Base-by-base conservation (phyloP, 495 filamentous ascomycete species). In the Darksidea phi region DNA sequence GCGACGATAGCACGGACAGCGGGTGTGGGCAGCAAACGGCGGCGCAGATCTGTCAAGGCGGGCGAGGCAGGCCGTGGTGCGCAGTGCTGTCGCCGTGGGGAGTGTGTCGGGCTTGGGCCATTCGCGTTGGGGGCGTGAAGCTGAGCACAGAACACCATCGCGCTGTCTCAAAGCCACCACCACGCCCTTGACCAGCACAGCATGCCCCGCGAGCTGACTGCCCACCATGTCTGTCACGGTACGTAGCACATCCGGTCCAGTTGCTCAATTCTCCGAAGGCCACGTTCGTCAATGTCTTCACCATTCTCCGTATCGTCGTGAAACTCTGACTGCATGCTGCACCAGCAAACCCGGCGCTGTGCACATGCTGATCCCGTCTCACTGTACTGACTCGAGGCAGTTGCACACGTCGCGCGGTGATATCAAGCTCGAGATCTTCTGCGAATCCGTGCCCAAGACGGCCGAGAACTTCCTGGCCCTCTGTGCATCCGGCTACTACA, bases 391-490 rank as follows among this genome's bases (percentile, higher is more conserved):
- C 38, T 3, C 2, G 15, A 12, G 1, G 82, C 84, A 94, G 74
- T 82, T 98, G 11, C 91, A 96, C 77, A 98, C 94, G 42, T 88
- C 85, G 17, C 81, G 87, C 54, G 94, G 94, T 64, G 88, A 93
- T 74, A 82, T 98, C 70, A 98, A 97, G 75, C 84, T 97, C 72
- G 94, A 98, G 72, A 78, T 98, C 54, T 97, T 97, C 77, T 97
- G 93, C 77, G 90, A 96, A 77, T 85, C 86, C 67, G 89, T 95
- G 25, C 94, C 94, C 50, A 87, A 95, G 73, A 96, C 95, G 1
- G 38, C 43, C 43, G 70, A 95, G 88, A 98, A 97, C 78, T 98
- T 98, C 77, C 85, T 98, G 61, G 94, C 93, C 46, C 88, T 98
- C 42, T 95, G 90, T 79, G 94, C 95, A 63, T 89, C 86, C 36